phyloP scores from a whole-genome alignment of 495 filamentous ascomycete genomes.

The Astrothelium macrocarpum region DNA sequence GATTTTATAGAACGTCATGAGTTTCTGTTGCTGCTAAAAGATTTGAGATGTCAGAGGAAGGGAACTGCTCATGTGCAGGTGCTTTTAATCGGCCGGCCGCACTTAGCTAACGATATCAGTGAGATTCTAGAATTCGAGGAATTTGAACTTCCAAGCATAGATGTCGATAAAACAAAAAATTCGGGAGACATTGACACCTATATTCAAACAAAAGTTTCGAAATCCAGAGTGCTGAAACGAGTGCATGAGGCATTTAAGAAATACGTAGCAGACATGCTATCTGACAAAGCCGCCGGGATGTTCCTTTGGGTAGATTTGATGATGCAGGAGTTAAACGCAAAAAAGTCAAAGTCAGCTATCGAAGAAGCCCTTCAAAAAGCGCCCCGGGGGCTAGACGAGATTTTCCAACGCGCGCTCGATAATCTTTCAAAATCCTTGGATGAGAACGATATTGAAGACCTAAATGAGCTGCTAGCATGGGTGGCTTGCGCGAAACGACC shows the following conservation, averaged over 20 bases:
- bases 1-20: neutral
- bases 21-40: neutral
- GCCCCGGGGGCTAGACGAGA: slow-evolving; percentile 26
- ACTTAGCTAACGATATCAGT: neutral
- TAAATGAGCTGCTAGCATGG: slow-evolving; percentile 32
- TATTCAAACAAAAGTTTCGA: neutral
- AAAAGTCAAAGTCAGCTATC: slow-evolving; percentile 23
- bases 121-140: neutral
- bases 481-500: slow-evolving; percentile 23
- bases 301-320: slow-evolving; percentile 34
- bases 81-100: neutral
- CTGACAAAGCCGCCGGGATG: slow-evolving; percentile 26
- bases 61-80: neutral
- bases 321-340: slow-evolving; percentile 29
- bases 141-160: neutral
- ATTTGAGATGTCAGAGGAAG: neutral
- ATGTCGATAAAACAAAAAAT: neutral
- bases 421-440: slow-evolving; percentile 15
- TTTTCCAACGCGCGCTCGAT: slow-evolving; percentile 29
- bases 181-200: neutral
- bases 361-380: slow-evolving; percentile 24
- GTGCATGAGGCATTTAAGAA: neutral
- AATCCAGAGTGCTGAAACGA: neutral
- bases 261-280: neutral
- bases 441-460: neutral